phyloP scores from a whole-genome alignment of 805 yeast genomes.

The Myxozyma monticola region DNA sequence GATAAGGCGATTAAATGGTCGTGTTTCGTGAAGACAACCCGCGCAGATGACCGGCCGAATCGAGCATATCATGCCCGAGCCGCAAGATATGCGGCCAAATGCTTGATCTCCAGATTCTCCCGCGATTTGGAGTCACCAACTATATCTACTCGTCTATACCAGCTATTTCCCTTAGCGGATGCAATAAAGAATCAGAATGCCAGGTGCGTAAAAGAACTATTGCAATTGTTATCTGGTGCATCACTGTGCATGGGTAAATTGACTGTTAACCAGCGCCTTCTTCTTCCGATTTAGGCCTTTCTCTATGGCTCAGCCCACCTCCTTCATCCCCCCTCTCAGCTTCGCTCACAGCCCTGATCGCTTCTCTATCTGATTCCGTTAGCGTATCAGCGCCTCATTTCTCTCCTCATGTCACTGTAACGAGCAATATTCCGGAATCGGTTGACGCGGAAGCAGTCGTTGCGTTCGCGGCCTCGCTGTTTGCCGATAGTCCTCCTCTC shows the following conservation, averaged over 20 bases:
- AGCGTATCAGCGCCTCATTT: constrained; percentile 51
- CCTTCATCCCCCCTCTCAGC: constrained; percentile 55
- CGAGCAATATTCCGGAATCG: constrained; percentile 55
- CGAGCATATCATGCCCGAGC: no score
- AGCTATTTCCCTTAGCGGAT: no score
- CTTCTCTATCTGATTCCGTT: constrained; percentile 58
- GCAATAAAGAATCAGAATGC: background rate
- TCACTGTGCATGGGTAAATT: no score
- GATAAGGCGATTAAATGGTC: no score
- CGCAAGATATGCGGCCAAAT: no score
- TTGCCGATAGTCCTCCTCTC: constrained; percentile 42
- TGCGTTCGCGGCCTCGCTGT: constrained; percentile 59
- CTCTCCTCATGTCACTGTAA: constrained; percentile 76
- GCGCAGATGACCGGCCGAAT: no score
- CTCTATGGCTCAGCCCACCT: constrained; percentile 77
- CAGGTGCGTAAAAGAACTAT: background rate
- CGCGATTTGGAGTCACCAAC: no score
- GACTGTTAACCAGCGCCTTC: background rate
- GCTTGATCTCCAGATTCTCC: no score
- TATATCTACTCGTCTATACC: no score
- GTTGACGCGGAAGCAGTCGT: constrained; percentile 57
- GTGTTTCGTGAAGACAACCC: no score
- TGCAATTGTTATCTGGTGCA: no score
- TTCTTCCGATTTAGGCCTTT: constrained; percentile 45
- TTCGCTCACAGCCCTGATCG: constrained; percentile 57